Conservation (phyloP, 257 asterid genomes). For the Dorcoceras hygrometricum region DNA sequence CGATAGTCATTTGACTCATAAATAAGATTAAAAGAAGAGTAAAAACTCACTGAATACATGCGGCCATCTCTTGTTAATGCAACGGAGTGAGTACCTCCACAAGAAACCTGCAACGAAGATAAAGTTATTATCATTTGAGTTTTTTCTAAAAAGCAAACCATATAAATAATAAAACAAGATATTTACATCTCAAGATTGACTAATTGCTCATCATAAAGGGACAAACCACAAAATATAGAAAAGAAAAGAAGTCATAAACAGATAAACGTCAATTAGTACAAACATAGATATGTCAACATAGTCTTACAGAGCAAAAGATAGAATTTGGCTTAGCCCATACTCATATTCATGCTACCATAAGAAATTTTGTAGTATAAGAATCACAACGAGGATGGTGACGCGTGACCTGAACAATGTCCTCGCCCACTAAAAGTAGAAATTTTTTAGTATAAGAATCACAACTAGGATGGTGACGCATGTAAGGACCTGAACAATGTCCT, state of each 20-base stretch:
- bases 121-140: slow-evolving; percentile 14
- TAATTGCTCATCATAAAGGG: not conserved
- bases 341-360: not conserved
- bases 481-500: slow-evolving; percentile 81
- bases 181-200: slow-evolving; percentile 7
- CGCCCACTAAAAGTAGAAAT: slow-evolving; percentile 72
- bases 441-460: not conserved
- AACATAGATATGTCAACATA: not conserved
- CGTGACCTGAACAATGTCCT: slow-evolving; percentile 81
- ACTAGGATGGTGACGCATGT: slow-evolving; percentile 23
- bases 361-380: not conserved
- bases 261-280: not conserved
- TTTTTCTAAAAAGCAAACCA: slow-evolving; percentile 15
- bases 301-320: not conserved
- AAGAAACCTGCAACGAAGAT: slow-evolving; percentile 65
- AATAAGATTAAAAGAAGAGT: slow-evolving; percentile 7
- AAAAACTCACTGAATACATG: slow-evolving; percentile 72
- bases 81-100: slow-evolving; percentile 99
- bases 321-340: not conserved
- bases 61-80: slow-evolving; percentile 87
- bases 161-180: not conserved
- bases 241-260: not conserved
- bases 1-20: not conserved
- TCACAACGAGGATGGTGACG: slow-evolving; percentile 9
- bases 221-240: not conserved